Evolutionary conservation across 306 rosid species (phyloP).

Genomic region (Purshia tridentata): DNA sequence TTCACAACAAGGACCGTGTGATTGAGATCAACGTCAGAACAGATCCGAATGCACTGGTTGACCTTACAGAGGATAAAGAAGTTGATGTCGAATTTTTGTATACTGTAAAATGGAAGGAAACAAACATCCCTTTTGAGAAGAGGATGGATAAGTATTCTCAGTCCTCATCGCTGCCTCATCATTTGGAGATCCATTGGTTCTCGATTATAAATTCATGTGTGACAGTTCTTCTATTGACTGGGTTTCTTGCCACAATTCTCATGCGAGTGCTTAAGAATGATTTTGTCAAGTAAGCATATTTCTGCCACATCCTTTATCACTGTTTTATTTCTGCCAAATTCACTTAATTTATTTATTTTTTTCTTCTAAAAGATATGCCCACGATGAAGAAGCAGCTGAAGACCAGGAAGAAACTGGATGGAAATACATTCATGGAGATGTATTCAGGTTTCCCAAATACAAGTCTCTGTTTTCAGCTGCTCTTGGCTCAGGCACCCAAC

Average conservation of each 20-base stretch:
- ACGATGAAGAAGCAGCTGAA: slow-evolving; percentile 55
- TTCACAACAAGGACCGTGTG: slow-evolving; percentile 71
- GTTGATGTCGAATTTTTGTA: slow-evolving; percentile 61
- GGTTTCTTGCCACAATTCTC: slow-evolving; percentile 77
- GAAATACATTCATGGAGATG: slow-evolving; percentile 61
- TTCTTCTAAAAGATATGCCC: slow-evolving; percentile 41
- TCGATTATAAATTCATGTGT: slow-evolving; percentile 86
- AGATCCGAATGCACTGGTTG: slow-evolving; percentile 58
- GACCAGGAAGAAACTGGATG: slow-evolving; percentile 60
- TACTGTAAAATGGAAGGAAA: slow-evolving; percentile 83
- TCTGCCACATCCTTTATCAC: neutral
- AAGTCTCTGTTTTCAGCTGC: slow-evolving; percentile 51
- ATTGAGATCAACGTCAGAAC: slow-evolving; percentile 66
- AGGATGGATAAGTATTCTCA: slow-evolving; percentile 79
- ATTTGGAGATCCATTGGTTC: slow-evolving; percentile 92
- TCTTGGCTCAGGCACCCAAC: slow-evolving; percentile 55
- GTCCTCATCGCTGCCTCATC: slow-evolving; percentile 73
- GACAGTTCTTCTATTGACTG: slow-evolving; percentile 79
- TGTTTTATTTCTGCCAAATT: slow-evolving; percentile 8
- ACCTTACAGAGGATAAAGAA: slow-evolving; percentile 67
- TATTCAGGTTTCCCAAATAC: slow-evolving; percentile 43
- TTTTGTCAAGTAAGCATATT: slow-evolving; percentile 72
- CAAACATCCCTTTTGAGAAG: slow-evolving; percentile 66
- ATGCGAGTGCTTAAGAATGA: slow-evolving; percentile 93
- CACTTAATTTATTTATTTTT: neutral